Conservation (phyloP, 2,329 filamentous ascomycete genomes). For the Fusarium paranaense region DNA sequence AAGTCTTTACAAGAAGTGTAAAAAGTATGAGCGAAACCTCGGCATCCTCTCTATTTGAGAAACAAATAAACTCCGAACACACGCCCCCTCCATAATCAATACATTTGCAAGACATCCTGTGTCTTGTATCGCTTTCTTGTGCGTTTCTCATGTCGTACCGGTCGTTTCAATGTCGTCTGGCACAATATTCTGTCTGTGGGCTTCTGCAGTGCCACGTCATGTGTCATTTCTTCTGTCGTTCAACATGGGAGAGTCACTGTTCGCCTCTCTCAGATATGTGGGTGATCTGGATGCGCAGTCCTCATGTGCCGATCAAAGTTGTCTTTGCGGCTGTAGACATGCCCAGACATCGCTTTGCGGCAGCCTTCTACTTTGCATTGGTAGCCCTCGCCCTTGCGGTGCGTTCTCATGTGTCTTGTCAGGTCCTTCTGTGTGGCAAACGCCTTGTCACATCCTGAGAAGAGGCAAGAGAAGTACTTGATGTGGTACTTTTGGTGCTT, state of each 20-base stretch:
- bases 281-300: constrained; percentile 42
- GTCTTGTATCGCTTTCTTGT: neutral
- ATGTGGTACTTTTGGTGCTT: constrained; percentile 46
- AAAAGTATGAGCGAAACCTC: neutral
- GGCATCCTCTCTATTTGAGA: neutral
- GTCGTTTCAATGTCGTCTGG: constrained; percentile 12
- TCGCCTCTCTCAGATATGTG: constrained; percentile 37
- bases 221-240: constrained; percentile 31
- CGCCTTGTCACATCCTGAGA: constrained; percentile 39
- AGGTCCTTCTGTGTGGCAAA: constrained; percentile 45
- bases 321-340: constrained; percentile 45
- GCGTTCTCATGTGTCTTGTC: constrained; percentile 41
- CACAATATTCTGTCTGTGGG: constrained; percentile 7
- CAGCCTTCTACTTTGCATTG: constrained; percentile 43
- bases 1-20: neutral
- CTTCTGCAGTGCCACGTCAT: neutral
- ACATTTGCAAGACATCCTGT: neutral
- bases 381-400: constrained; percentile 44
- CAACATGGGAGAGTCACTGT: constrained; percentile 30
- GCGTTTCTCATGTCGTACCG: neutral
- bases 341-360: constrained; percentile 42
- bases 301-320: constrained; percentile 46
- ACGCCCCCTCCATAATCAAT: neutral
- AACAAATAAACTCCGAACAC: neutral
- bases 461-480: constrained; percentile 44